These are phyloP conservation scores for Phalaenopsis hybrid DNA, from an alignment of 116 monocot genomes.

Conservation along the genomic window DNA sequence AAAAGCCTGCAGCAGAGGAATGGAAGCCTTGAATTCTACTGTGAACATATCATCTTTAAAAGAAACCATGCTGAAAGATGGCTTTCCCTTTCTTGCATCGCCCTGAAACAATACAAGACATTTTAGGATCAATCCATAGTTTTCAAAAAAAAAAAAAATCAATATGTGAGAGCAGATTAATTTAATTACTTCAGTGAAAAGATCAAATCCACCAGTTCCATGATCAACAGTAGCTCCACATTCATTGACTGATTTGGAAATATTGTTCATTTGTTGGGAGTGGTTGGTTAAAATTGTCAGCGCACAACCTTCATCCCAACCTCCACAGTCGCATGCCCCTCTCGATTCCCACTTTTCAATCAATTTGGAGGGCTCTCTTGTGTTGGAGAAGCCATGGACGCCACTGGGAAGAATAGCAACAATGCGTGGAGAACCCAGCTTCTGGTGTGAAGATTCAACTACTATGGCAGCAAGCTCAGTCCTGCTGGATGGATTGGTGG, in stretches of 20 bases:
- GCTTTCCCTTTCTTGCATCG: constrained; percentile 19
- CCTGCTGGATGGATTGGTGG: constrained; percentile 7
- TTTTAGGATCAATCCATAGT: background rate
- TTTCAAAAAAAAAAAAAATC: background rate
- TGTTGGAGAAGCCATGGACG: constrained; percentile 38
- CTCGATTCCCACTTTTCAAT: constrained; percentile 66
- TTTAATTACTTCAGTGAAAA: constrained; percentile 16
- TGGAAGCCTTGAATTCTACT: constrained; percentile 45
- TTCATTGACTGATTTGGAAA: constrained; percentile 3
- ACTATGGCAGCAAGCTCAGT: constrained; percentile 55
- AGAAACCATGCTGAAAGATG: constrained; percentile 48
- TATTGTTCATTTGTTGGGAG: constrained; percentile 4
- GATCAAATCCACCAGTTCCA: constrained; percentile 26
- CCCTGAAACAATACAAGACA: constrained; percentile 22
- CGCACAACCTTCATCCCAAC: constrained; percentile 72
- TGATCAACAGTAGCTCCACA: background rate
- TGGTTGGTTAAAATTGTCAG: constrained; percentile 36
- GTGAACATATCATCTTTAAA: constrained; percentile 60
- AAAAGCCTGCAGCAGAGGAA: constrained; percentile 58
- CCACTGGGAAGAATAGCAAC: constrained; percentile 44
- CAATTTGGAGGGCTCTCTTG: constrained; percentile 42
- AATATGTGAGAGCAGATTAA: background rate
- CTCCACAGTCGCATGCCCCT: constrained; percentile 68
- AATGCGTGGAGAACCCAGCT: constrained; percentile 11
- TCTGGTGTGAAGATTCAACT: constrained; percentile 6